Evolutionary conservation across 2,329 filamentous ascomycete genomes (phyloP).

Genomic region (Scedosporium aurantiacum): DNA sequence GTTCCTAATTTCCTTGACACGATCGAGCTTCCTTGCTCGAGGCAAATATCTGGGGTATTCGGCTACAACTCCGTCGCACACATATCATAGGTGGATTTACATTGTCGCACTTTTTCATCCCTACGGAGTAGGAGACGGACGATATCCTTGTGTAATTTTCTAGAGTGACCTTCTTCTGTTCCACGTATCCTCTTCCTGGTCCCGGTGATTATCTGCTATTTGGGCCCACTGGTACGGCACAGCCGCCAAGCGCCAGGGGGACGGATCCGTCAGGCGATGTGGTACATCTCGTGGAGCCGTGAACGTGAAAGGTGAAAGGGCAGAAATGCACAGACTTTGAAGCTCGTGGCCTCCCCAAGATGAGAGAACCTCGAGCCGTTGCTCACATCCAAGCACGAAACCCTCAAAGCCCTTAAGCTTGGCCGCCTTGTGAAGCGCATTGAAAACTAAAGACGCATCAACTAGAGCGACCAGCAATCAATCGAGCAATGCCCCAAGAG

Average conservation of each 20-base stretch:
- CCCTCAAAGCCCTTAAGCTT: no score
- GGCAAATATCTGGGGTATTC: not conserved
- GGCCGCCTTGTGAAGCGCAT: not conserved
- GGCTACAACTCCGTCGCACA: not conserved
- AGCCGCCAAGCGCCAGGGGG: not conserved
- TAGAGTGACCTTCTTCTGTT: not conserved
- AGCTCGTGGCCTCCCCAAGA: no score
- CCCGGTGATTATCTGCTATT: not conserved
- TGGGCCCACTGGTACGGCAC: not conserved
- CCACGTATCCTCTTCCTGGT: slow-evolving; percentile 5
- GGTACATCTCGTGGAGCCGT: not conserved
- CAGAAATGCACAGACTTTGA: no score
- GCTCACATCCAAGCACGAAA: no score
- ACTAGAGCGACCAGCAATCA: not conserved
- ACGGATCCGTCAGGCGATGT: not conserved
- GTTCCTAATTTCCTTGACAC: no score
- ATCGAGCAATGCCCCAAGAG: not conserved
- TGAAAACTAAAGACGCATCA: not conserved
- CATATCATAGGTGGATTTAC: slow-evolving; percentile 3
- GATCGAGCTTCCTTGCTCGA: not conserved
- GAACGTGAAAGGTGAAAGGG: not conserved
- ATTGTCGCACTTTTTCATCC: not conserved
- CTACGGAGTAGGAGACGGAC: no score
- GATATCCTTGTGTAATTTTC: not conserved
- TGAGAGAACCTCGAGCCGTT: no score